Percentiles rank a stretch among this genome's conserved stretches.
phyloP scores from a whole-genome alignment of 441 rosid species.

The Adansonia rubrostipa region DNA sequence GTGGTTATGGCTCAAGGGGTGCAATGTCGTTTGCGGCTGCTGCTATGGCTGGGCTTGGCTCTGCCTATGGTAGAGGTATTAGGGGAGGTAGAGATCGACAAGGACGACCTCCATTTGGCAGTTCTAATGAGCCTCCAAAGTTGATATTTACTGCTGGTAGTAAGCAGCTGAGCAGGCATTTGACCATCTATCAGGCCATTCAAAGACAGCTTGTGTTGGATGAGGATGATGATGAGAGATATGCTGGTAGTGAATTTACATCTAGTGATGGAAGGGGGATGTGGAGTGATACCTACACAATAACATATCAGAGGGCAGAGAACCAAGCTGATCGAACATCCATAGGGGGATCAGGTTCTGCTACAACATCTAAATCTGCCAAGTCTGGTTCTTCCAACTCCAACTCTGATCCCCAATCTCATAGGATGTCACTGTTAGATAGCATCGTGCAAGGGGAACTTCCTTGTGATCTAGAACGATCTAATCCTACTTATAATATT shows the following conservation, averaged over 20 bases:
- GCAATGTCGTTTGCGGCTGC: slow-evolving; percentile 99
- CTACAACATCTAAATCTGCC: slow-evolving; percentile 53
- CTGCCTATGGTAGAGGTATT: slow-evolving; percentile 91
- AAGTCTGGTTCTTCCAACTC: slow-evolving; percentile 60
- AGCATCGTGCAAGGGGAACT: slow-evolving; percentile 95
- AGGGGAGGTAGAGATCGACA: slow-evolving; percentile 94
- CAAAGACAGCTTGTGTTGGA: slow-evolving; percentile 89
- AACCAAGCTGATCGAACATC: slow-evolving; percentile 71
- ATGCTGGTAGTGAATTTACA: slow-evolving; percentile 74
- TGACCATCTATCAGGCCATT: slow-evolving; percentile 98
- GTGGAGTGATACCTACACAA: slow-evolving; percentile 89
- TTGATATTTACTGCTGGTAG: slow-evolving; percentile 86
- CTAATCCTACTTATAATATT: slow-evolving; percentile 86
- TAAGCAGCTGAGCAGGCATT: slow-evolving; percentile 89
- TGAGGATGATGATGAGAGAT: slow-evolving; percentile 94
- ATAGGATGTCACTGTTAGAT: slow-evolving; percentile 76
- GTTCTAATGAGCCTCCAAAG: slow-evolving; percentile 81
- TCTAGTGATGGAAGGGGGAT: slow-evolving; percentile 94
- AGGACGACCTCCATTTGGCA: slow-evolving; percentile 74
- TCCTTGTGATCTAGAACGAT: slow-evolving; percentile 95
- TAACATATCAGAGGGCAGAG: slow-evolving; percentile 89
- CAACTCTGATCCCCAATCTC: slow-evolving; percentile 55
- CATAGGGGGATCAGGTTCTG: slow-evolving; percentile 62
- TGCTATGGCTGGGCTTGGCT: slow-evolving; percentile 97
- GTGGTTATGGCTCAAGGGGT: slow-evolving; percentile 89